phyloP scores from a whole-genome alignment of 495 filamentous ascomycete genomes.

The Darksidea phi region DNA sequence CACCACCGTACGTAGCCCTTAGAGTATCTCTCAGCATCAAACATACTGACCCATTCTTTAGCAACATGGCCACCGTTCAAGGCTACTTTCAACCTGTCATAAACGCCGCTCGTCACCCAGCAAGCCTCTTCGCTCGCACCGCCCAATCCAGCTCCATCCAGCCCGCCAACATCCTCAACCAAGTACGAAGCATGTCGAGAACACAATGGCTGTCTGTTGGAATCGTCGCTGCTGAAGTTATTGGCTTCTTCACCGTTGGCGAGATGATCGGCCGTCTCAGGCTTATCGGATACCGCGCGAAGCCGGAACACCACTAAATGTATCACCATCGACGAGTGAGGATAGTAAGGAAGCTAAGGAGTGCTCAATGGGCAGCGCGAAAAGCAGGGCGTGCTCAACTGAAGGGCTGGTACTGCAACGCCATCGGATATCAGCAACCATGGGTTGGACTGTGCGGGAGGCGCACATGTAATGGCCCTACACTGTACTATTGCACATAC shows the following conservation, averaged over 20 bases:
- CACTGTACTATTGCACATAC: constrained; percentile 40
- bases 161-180: constrained; percentile 56
- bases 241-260: constrained; percentile 97
- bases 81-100: constrained; percentile 75
- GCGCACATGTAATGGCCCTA: constrained; percentile 13
- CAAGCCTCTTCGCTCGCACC: constrained; percentile 44
- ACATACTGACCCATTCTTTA: constrained; percentile 41
- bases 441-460: background rate
- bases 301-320: constrained; percentile 37
- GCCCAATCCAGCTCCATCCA: constrained; percentile 49
- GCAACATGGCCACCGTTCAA: constrained; percentile 78
- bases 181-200: constrained; percentile 65
- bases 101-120: constrained; percentile 67
- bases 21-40: background rate
- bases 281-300: constrained; percentile 74
- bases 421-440: background rate
- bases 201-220: constrained; percentile 67
- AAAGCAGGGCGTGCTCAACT: background rate
- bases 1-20: constrained; percentile 75
- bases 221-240: constrained; percentile 77
- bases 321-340: background rate
- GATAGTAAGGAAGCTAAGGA: background rate
- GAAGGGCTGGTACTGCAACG: background rate
- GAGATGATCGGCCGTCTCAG: constrained; percentile 95
- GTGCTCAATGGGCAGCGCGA: no score